Evolutionary conservation across 441 rosid genomes (phyloP), one percentile per base, ranked within the genome.

Genomic region (Macaranga tanarius): DNA sequence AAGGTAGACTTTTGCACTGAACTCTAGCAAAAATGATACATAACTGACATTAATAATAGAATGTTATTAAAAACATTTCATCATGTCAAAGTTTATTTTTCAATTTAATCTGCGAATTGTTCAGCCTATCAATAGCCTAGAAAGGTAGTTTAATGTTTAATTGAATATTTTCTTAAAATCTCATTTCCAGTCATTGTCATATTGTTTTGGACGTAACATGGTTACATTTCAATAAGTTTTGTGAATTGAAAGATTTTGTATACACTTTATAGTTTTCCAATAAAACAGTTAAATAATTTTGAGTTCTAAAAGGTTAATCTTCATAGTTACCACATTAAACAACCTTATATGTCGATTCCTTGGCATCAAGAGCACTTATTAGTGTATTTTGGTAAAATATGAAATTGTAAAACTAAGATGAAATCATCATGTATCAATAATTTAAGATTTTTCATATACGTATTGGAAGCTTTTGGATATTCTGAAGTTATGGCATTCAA

Each of bases 1-100:
- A 76, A 90, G 96, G 99, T 93, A 83, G 56, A 25, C 60, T 51
- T 74, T 34, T 34, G n/a, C n/a, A n/a, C 75, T 25, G 19, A 25
- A 38, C 38, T 20, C 8, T n/a, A 7, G 38, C 38, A 5, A 28
- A 6, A 22, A n/a, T 48, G 66, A n/a, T 62, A 42, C 20, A 15
- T 4, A 62, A 40, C 26, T 58, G 62, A 58, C 5, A 4, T 9
- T 4, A 3, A 38, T 5, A 11, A 38, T 34, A 34, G 38, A 7
- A 34, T 34, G 38, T 34, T 34, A 34, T 34, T 34, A 34, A 34
- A 4, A 34, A 0, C 2, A 7, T 34, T 34, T 34, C 4, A 34
- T 34, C 38, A 34, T 34, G 38, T 4, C 7, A 4, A 34, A 34
- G 38, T 34, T 34, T 34, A 7, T 34, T 34, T 34, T 7, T 34